Percentiles rank a stretch among this genome's conserved stretches.
These are phyloP conservation scores for Metschnikowia cubensis DNA, from an alignment of 805 yeast species.

Conservation along the genomic window DNA sequence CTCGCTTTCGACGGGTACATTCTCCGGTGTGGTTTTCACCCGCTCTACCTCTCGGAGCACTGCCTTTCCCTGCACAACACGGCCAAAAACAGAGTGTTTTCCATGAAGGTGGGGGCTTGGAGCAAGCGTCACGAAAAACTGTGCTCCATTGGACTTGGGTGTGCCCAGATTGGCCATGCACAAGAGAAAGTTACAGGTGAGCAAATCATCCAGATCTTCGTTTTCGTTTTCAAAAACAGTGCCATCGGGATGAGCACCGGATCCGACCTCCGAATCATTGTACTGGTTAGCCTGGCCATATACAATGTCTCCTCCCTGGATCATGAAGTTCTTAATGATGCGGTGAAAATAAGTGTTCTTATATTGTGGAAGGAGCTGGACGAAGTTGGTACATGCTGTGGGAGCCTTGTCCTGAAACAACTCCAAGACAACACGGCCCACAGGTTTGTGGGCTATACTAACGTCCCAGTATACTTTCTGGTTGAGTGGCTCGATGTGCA, in stretches of 20 bases:
- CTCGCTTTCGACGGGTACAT: conserved; percentile 38
- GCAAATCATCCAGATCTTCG: conserved; percentile 31
- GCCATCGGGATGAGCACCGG: conserved; percentile 25
- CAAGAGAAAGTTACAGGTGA: conserved; percentile 47
- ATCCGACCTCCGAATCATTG: conserved; percentile 29
- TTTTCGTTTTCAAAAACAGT: conserved; percentile 56
- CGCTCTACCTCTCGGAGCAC: conserved; percentile 64
- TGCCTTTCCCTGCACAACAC: conserved; percentile 62
- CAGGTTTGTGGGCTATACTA: conserved; percentile 32
- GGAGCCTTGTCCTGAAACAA: conserved; percentile 53
- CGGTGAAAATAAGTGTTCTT: conserved; percentile 54
- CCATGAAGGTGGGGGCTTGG: conserved; percentile 72
- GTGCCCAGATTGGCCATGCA: conserved; percentile 64
- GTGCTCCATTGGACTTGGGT: conserved; percentile 51
- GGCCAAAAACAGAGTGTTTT: conserved; percentile 76
- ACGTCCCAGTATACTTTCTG: conserved; percentile 50
- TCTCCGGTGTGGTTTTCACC: conserved; percentile 36
- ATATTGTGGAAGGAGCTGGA: conserved; percentile 35
- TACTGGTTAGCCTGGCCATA: conserved; percentile 33
- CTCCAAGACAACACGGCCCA: conserved; percentile 63
- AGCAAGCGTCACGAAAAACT: conserved; percentile 67
- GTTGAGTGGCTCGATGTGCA: conserved; percentile 31
- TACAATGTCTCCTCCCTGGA: conserved; percentile 62
- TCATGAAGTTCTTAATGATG: conserved; percentile 62
- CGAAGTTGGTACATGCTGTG: conserved; percentile 48